These are phyloP conservation scores for Cladosporium halotolerans DNA, from an alignment of 2,329 filamentous ascomycete species.

Conservation along the genomic window DNA sequence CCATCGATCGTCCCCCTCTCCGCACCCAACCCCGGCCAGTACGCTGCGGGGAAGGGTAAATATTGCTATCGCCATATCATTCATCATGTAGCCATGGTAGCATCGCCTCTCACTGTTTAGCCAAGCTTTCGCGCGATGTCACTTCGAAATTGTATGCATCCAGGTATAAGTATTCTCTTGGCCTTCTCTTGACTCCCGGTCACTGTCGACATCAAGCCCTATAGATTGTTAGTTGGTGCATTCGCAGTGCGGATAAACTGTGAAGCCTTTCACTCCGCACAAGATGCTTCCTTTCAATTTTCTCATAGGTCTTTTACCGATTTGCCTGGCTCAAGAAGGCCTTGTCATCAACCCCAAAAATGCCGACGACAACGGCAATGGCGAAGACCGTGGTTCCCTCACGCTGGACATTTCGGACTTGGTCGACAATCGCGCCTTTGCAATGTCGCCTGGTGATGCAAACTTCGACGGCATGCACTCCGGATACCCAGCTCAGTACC, in stretches of 20 bases:
- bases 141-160: neutral
- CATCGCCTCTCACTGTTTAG: neutral
- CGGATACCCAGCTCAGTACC: conserved; percentile 34
- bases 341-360: conserved; percentile 28
- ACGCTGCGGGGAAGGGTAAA: neutral
- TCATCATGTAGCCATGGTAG: neutral
- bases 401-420: conserved; percentile 23
- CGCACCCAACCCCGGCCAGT: neutral
- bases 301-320: neutral
- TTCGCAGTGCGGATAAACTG: no score
- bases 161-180: neutral
- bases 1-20: neutral
- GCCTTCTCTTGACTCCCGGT: neutral
- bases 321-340: conserved; percentile 18
- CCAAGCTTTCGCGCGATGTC: conserved; percentile 10
- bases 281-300: neutral
- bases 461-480: conserved; percentile 32
- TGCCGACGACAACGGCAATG: conserved; percentile 15
- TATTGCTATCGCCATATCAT: neutral
- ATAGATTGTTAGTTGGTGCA: no score
- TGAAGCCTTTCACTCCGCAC: neutral
- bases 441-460: conserved; percentile 31
- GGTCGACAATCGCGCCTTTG: conserved; percentile 34
- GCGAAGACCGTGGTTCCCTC: conserved; percentile 15
- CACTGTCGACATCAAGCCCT: no score